Evolutionary conservation across 768 basidiomycete species (phyloP).

Genomic region (Pleurotus pulmonarius): DNA sequence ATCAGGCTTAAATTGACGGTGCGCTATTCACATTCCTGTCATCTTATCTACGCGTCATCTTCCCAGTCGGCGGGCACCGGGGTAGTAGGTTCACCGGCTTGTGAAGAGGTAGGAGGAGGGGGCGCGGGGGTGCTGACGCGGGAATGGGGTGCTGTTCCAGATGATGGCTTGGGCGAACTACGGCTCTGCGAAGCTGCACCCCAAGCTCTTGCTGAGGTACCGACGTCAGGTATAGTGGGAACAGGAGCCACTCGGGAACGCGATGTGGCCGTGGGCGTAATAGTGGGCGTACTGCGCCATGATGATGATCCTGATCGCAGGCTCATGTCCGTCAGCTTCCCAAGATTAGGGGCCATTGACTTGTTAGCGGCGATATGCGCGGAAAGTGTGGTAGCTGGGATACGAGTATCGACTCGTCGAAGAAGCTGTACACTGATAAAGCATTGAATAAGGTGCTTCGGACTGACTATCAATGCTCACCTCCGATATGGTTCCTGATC

Average conservation of each 20-base stretch:
- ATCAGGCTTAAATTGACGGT: no score
- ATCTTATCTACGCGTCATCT: slow-evolving; percentile 34
- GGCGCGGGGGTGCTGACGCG: background rate
- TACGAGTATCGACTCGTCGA: slow-evolving; percentile 76
- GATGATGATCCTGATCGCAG: slow-evolving; percentile 15
- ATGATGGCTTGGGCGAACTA: slow-evolving; percentile 9
- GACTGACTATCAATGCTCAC: slow-evolving; percentile 23
- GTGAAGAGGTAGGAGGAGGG: background rate
- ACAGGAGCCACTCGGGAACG: background rate
- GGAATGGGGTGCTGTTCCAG: slow-evolving; percentile 7
- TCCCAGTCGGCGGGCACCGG: slow-evolving; percentile 55
- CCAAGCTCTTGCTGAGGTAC: slow-evolving; percentile 20
- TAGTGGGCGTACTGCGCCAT: slow-evolving; percentile 19
- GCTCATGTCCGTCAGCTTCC: slow-evolving; percentile 59
- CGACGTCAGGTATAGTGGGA: background rate
- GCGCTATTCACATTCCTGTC: no score
- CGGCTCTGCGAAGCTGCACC: slow-evolving; percentile 15
- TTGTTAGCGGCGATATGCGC: slow-evolving; percentile 26
- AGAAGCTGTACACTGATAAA: slow-evolving; percentile 68
- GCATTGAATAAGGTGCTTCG: background rate
- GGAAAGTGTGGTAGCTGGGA: slow-evolving; percentile 73
- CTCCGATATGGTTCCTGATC: slow-evolving; percentile 87
- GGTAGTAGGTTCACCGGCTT: slow-evolving; percentile 10
- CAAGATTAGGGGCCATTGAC: slow-evolving; percentile 37
- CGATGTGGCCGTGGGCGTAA: slow-evolving; percentile 5